These are phyloP conservation scores for Lepidium didymum DNA, from an alignment of 345 rosid genomes.

Conservation along the genomic window DNA sequence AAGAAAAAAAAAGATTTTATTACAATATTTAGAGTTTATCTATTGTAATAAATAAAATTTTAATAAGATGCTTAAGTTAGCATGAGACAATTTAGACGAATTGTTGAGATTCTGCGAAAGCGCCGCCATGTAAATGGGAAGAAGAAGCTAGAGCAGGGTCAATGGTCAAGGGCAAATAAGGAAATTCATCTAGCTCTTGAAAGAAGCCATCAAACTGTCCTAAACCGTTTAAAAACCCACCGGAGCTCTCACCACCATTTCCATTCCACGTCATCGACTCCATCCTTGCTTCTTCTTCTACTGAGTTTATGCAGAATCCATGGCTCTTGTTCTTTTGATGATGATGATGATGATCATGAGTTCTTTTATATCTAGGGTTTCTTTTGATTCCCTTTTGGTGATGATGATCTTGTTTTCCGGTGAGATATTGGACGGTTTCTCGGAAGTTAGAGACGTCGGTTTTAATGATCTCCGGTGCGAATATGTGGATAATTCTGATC, in stretches of 20 bases:
- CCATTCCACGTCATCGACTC: conserved; percentile 6
- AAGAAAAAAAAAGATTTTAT: neutral
- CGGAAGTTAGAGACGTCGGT: conserved; percentile 76
- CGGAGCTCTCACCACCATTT: conserved; percentile 28
- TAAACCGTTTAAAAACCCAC: conserved; percentile 49
- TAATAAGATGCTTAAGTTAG: neutral
- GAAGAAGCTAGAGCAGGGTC: conserved; percentile 4
- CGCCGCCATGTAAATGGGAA: conserved; percentile 9
- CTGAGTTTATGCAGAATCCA: conserved; percentile 5
- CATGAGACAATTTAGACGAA: neutral
- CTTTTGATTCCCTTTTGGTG: conserved; percentile 24
- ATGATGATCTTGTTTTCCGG: conserved; percentile 52
- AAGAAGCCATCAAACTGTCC: conserved; percentile 55
- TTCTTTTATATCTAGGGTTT: conserved; percentile 6
- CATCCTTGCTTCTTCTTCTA: conserved; percentile 4
- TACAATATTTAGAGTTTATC: neutral
- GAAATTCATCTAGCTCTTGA: conserved; percentile 49
- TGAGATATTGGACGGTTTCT: conserved; percentile 72
- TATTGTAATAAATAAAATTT: neutral
- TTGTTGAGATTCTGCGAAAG: conserved; percentile 8
- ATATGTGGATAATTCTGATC: conserved; percentile 71
- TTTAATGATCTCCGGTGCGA: conserved; percentile 85
- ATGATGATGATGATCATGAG: neutral
- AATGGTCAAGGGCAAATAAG: conserved; percentile 40
- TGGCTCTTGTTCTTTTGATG: neutral